phyloP scores from a whole-genome alignment of 768 basidiomycete species.

The Phlebiopsis flavidoalba region DNA sequence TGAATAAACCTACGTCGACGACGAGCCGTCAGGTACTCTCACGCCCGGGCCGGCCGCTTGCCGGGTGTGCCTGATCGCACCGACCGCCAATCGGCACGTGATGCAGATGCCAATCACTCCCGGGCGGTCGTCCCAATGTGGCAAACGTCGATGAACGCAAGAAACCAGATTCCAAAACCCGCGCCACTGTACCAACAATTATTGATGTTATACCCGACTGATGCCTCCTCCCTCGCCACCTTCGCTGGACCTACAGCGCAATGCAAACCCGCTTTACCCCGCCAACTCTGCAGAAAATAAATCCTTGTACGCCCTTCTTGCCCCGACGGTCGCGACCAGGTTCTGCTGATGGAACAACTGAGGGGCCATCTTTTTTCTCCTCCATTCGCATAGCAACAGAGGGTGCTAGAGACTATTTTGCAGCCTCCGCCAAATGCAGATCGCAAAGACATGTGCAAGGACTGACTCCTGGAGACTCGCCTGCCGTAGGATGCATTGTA shows the following conservation, averaged over 20 bases:
- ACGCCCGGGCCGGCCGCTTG: not conserved
- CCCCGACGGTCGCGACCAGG: slow-evolving; percentile 7
- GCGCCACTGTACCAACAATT: not conserved
- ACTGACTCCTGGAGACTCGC: not conserved
- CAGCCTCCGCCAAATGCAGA: not conserved
- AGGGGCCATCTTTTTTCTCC: not conserved
- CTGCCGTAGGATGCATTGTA: not conserved
- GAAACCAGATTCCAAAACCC: not conserved
- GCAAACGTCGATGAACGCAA: slow-evolving; percentile 8
- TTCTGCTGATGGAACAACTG: slow-evolving; percentile 10
- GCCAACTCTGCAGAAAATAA: not conserved
- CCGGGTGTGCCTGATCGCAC: slow-evolving; percentile 6
- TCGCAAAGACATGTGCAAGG: not conserved
- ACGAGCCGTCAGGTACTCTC: not conserved
- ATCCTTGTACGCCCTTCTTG: not conserved
- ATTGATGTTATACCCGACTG: not conserved
- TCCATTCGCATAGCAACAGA: slow-evolving; percentile 14
- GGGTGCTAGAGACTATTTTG: not conserved
- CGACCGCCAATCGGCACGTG: not conserved
- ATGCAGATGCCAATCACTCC: slow-evolving; percentile 2
- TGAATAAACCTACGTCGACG: too few relatives aligned
- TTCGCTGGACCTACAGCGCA: not conserved
- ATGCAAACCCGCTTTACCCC: too few relatives aligned
- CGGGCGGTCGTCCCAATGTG: not conserved
- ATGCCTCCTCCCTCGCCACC: not conserved